A percentile compares a stretch with the other conserved stretches of the same genome.
Evolutionary conservation across 371 early-diverging fungal species (phyloP).

Genomic region (Mucor ambiguus): DNA sequence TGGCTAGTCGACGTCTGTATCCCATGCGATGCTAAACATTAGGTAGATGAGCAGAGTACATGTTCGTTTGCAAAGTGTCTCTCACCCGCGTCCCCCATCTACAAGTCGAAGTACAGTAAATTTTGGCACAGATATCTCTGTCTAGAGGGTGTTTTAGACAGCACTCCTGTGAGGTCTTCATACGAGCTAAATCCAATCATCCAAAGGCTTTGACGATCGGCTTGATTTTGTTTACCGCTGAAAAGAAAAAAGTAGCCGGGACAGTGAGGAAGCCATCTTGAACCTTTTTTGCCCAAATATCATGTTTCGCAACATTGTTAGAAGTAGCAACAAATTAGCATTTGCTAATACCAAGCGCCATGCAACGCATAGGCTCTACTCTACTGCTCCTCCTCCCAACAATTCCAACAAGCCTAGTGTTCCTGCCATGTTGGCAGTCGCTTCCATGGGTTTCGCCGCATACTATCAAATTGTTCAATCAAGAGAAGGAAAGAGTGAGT

Average conservation of each 20-base stretch:
- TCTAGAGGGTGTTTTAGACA: too few relatives aligned
- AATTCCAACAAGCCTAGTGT: constrained; percentile 34
- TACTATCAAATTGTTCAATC: constrained; percentile 51
- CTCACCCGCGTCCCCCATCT: too few relatives aligned
- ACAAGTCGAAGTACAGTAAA: too few relatives aligned
- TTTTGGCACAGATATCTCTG: too few relatives aligned
- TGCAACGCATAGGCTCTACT: constrained; percentile 22
- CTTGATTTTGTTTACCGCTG: too few relatives aligned
- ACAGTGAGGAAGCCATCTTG: not conserved
- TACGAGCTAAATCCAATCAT: too few relatives aligned
- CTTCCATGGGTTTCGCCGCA: constrained; percentile 55
- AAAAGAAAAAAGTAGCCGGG: not conserved
- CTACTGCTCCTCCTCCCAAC: constrained; percentile 21
- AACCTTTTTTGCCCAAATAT: not conserved
- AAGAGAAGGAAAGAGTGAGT: constrained; percentile 50
- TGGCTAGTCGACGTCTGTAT: too few relatives aligned
- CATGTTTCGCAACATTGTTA: constrained; percentile 28
- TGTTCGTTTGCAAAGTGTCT: too few relatives aligned
- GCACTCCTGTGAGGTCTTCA: too few relatives aligned
- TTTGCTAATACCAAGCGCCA: constrained; percentile 3
- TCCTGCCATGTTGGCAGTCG: constrained; percentile 56
- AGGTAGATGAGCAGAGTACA: too few relatives aligned
- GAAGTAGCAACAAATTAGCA: constrained; percentile 10
- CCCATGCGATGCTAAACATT: too few relatives aligned
- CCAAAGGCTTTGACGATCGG: too few relatives aligned